A percentile compares a stretch with the other conserved stretches of the same genome.
phyloP scores from a whole-genome alignment of 805 yeast genomes.

The Saccharomycopsis sp. region DNA sequence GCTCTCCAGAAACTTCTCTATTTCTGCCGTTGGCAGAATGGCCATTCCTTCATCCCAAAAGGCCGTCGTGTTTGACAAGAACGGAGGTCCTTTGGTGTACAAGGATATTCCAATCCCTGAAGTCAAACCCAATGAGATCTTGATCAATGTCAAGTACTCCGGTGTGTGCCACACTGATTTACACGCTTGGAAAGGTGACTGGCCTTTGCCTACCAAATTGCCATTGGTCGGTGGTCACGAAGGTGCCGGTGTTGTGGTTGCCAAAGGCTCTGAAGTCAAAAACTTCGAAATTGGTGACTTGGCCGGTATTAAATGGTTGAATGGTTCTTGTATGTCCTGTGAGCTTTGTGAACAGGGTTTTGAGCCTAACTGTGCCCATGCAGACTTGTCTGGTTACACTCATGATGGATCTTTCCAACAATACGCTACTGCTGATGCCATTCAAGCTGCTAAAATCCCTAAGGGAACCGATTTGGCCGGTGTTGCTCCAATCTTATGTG shows the following conservation, averaged over 20 bases:
- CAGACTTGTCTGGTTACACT: slow-evolving; percentile 78
- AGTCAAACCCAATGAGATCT: slow-evolving; percentile 58
- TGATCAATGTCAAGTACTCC: slow-evolving; percentile 62
- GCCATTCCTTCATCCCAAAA: slow-evolving; percentile 61
- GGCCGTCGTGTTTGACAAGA: slow-evolving; percentile 61
- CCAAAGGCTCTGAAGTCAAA: slow-evolving; percentile 60
- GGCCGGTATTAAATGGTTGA: slow-evolving; percentile 83
- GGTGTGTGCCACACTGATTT: slow-evolving; percentile 74
- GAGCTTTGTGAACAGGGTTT: slow-evolving; percentile 62
- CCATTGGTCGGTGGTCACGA: slow-evolving; percentile 87
- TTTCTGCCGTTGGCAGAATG: slow-evolving; percentile 24
- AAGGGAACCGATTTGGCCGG: slow-evolving; percentile 66
- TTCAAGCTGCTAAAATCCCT: slow-evolving; percentile 79
- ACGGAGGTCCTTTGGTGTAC: slow-evolving; percentile 58
- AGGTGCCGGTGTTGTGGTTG: slow-evolving; percentile 84
- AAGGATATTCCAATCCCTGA: slow-evolving; percentile 72
- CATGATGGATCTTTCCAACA: slow-evolving; percentile 91
- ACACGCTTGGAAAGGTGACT: slow-evolving; percentile 70
- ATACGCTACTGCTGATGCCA: slow-evolving; percentile 82
- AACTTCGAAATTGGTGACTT: slow-evolving; percentile 73
- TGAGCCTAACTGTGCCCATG: slow-evolving; percentile 67
- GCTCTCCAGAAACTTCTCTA: slow-evolving; percentile 13
- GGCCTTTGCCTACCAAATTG: slow-evolving; percentile 55
- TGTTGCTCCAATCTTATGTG: slow-evolving; percentile 80
- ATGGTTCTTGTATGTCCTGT: slow-evolving; percentile 70